phyloP scores from a whole-genome alignment of 176 grass and related monocot genomes.

The bread wheat (Triticum aestivum) region IWGSC_CS_RefSeq_v2.1 NC_057797.1:711916530-711917029 shows the following conservation, averaged over 20 bases:
- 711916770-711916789: conserved; percentile 11
- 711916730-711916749: background rate
- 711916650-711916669: conserved; percentile 58
- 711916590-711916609: background rate
- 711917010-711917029: too few species aligned
- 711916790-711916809: conserved; percentile 17
- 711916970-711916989: too few species aligned
- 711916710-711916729: conserved; percentile 36
- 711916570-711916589: background rate
- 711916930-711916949: too few species aligned
- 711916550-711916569: background rate
- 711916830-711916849: background rate
- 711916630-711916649: conserved; percentile 76
- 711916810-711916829: conserved; percentile 15
- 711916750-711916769: background rate
- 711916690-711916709: conserved; percentile 72
- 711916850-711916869: background rate
- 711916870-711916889: background rate
- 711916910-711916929: too few species aligned
- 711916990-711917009: too few species aligned
- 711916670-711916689: conserved; percentile 53
- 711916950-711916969: too few species aligned
- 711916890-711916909: background rate
- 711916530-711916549: background rate
- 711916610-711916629: conserved; percentile 9